phyloP scores from a whole-genome alignment of 108 stramenopile species.

The Pseudonitzschia multiseries region DNA sequence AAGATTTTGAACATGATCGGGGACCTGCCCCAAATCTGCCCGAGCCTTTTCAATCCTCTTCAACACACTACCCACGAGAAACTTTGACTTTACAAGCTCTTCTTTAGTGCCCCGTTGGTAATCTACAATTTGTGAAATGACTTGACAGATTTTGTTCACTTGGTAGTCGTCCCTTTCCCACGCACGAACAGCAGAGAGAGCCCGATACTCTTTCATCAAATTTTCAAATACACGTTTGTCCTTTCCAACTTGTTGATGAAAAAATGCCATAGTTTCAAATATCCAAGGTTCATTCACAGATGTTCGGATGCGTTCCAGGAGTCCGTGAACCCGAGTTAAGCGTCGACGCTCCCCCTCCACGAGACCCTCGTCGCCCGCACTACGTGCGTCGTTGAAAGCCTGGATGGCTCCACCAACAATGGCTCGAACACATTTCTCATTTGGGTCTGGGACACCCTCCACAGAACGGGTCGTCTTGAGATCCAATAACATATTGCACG shows the following conservation, averaged over 20 bases:
- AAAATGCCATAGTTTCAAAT: conserved; percentile 61
- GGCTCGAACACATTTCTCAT: conserved; percentile 76
- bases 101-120: conserved; percentile 52
- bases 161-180: conserved; percentile 70
- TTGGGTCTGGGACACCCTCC: conserved; percentile 59
- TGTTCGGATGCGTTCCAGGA: conserved; percentile 56
- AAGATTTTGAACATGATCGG: conserved; percentile 41
- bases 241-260: conserved; percentile 66
- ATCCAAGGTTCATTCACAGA: conserved; percentile 66
- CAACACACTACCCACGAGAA: conserved; percentile 57
- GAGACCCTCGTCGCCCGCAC: conserved; percentile 28
- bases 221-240: conserved; percentile 55
- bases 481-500: conserved; percentile 66
- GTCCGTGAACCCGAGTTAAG: conserved; percentile 57
- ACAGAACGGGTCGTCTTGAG: conserved; percentile 48
- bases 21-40: conserved; percentile 32
- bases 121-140: conserved; percentile 54
- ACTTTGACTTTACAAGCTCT: conserved; percentile 57
- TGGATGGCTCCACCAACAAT: conserved; percentile 65
- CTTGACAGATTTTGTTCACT: conserved; percentile 48
- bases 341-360: conserved; percentile 64
- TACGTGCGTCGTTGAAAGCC: conserved; percentile 27
- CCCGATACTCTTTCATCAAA: conserved; percentile 84
- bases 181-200: conserved; percentile 48
- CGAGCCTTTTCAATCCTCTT: conserved; percentile 55